Base-by-base conservation (phyloP, 352 stramenopile species). In the Peronospora farinosa region DNA sequence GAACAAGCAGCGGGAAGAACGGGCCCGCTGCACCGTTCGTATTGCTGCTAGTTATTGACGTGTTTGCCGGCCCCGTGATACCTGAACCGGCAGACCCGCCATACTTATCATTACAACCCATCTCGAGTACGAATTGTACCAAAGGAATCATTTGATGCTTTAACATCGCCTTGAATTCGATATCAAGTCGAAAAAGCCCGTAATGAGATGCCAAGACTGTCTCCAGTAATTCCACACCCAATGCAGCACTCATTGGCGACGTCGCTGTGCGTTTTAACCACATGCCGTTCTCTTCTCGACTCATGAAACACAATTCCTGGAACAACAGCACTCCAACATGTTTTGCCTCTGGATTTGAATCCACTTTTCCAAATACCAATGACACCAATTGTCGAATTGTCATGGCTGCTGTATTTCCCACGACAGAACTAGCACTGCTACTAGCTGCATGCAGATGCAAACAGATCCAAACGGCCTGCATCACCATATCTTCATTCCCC, bases 381-480 rank as follows among this genome's bases (percentile, higher is more conserved):
- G 85, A 94, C 39, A 95, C 77, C 16, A 95, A 51, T 56, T 95
- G 85, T 1, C 84, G 77, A 55, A 94, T 86, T 51, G 84, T 94
- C 81, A 92, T 91, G 21, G 82, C 81, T 4, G 84, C 84, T 19
- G 84, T 92, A 53, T 94, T 92, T 46, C 78, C 77, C 42, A 91
- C 83, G 32, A 94, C 71, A 10, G 78, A 92, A 55, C 59, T 89
- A 12, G 78, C 74, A 37, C 78, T 72, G 54, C 74, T 86, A 55
- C 77, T 92, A 1, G 66, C 56, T 1, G 70, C 79, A 39, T 94
- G 79, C 17, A 94, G 57, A 35, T 92, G 79, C 38, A 94, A 66
- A 49, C 84, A 92, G 44, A 94, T 92, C 81, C 83, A 90, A 46
- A 94, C 83, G 11, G 83, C 83, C 54, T 92, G 78, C 73, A 89